These are phyloP conservation scores for Endocarpon pusillum DNA, from an alignment of 495 filamentous ascomycete species.

Conservation along the genomic window DNA sequence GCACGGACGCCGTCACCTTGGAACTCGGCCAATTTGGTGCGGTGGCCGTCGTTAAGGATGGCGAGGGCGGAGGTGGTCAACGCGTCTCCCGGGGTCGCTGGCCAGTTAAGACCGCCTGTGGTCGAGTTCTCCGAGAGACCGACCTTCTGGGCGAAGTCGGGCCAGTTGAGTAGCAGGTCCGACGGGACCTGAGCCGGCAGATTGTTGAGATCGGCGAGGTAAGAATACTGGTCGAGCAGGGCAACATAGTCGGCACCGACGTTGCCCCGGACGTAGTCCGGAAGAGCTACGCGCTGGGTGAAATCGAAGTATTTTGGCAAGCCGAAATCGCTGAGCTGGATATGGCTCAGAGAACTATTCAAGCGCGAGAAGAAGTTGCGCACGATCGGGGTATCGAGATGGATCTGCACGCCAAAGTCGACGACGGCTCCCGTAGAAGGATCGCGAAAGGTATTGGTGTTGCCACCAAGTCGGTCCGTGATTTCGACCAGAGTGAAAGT, in stretches of 20 bases:
- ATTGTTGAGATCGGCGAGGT: conserved; percentile 16
- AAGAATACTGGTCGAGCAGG: conserved; percentile 1
- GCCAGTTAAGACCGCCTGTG: conserved; percentile 1
- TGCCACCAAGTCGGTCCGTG: conserved; percentile 14
- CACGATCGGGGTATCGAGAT: conserved; percentile 11
- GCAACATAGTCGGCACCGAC: conserved; percentile 1
- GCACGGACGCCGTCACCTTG: conserved; percentile 7
- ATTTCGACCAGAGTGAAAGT: conserved; percentile 18
- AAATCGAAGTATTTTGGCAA: conserved; percentile 10
- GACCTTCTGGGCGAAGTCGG: conserved; percentile 30
- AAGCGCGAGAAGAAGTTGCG: conserved; percentile 15
- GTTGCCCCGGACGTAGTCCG: conserved; percentile 1
- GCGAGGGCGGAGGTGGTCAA: conserved; percentile 4
- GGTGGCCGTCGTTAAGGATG: conserved; percentile 3
- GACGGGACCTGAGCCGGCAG: conserved; percentile 33
- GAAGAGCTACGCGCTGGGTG: conserved; percentile 11
- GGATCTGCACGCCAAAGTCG: conserved; percentile 9
- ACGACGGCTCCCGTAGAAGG: conserved; percentile 2
- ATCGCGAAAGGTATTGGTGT: conserved; percentile 9
- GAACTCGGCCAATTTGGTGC: conserved; percentile 11
- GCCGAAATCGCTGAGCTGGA: conserved; percentile 2
- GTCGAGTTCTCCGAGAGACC: conserved; percentile 4
- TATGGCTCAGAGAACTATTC: conserved; percentile 7
- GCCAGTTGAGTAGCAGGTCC: conserved; percentile 31
- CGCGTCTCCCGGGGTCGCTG: conserved; percentile 14